phyloP scores from a whole-genome alignment of 495 filamentous ascomycete genomes.

The Neurospora intermedia region DNA sequence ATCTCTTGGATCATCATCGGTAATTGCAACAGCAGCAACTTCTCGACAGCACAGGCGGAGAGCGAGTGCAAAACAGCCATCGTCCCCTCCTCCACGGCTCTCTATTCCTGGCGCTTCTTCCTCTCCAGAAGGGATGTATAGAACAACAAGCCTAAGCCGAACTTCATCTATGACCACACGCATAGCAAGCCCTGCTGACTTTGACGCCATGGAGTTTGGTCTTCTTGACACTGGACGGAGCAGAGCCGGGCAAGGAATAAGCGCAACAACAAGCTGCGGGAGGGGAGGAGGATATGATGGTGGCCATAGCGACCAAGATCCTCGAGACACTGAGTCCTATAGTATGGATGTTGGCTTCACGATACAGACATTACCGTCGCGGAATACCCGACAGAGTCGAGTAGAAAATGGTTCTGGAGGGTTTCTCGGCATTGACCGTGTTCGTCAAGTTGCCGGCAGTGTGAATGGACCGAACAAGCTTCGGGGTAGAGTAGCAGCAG shows the following conservation, averaged over 20 bases:
- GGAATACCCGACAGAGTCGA: not conserved
- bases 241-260: not conserved
- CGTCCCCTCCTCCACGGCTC: not conserved
- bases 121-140: not conserved
- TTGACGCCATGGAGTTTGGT: not conserved
- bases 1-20: not conserved
- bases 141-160: not conserved
- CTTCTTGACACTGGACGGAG: not conserved
- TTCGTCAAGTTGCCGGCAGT: not conserved
- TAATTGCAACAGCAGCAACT: not conserved
- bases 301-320: not conserved
- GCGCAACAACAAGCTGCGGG: not conserved
- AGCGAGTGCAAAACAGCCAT: not conserved
- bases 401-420: not conserved
- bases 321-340: not conserved
- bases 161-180: not conserved
- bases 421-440: not conserved
- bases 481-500: not conserved
- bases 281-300: not conserved
- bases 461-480: not conserved
- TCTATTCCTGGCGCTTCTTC: not conserved
- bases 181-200: not conserved
- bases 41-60: not conserved
- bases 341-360: not conserved
- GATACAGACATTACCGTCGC: not conserved